Base-by-base conservation (phyloP, 805 yeast genomes). In the Metschnikowia gelsemii region DNA sequence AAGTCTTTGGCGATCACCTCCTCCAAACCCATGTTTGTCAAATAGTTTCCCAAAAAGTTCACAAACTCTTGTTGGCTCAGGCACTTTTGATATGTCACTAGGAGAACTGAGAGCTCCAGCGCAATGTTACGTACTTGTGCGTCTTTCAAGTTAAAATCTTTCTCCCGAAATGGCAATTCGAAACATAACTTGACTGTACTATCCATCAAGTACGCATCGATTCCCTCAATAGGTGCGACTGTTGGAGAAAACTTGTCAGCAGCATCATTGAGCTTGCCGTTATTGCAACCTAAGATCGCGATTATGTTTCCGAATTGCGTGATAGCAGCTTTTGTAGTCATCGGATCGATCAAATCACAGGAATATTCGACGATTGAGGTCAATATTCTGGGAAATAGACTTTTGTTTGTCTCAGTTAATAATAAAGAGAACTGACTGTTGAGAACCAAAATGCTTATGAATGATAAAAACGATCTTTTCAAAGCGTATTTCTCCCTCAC, bases 381-480 rank as follows among this genome's bases (percentile, higher is more conserved):
- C 44, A 89, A 67, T 9, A 88, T 72, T 11, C 66, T 66, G 5
- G 84, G 83, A 42, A 89, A 70, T 66, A 75, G 40, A 63, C 65
- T 58, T 56, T 78, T 78, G 60, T 88, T 88, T 31, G 79, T 76
- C 44, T 77, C 80, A 2, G 87, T 77, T 40, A 89, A 66, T 57
- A 93, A 76, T 42, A 93, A 68, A 40, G 95, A 83, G 13, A 91
- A 80, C 51, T 82, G 79, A 56, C 86, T 83, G 64, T 93, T 95
- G 47, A 84, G 75, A 14, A 86, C 73, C 29, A 93, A 63, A 16
- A 84, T 75, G 54, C 83, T 78, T 35, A 93, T 57, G 49, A 90
- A 77, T 14, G 79, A 76, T 58, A 87, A 75, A 51, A 83, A 81
- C 8, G 88, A 73, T 51, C 80, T 82, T 52, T 86, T 84, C 56